Base-by-base conservation (phyloP, 1,284 basidiomycete species). In the Cryptococcus sp. region DNA sequence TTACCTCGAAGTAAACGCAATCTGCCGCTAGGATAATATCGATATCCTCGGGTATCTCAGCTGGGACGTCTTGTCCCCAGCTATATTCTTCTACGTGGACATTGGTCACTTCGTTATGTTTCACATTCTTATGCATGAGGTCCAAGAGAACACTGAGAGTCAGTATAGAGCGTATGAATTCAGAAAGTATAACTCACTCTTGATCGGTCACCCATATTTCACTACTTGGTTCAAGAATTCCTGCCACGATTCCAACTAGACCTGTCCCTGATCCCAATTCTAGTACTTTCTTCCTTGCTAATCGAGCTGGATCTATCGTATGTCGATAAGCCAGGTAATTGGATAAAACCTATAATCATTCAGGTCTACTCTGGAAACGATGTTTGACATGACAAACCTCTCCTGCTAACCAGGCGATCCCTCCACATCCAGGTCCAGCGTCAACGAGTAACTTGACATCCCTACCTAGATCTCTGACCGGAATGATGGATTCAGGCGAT, bases 401-500 rank as follows among this genome's bases (percentile, higher is more conserved):
- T 60, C 91, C 92, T 11, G 92, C 88, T 4, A 90, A 90, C 92
- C 92, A 96, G 10, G 90, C 86, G 48, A 92, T 83, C 0, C 92
- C 92, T 13, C 92, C 92, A 71, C 93, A 96, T 3, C 92, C 92
- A 30, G 86, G 88, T 43, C 84, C 82, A 34, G 89, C 85, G 70
- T 93, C 89, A 3, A 91, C 81, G 34, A 71, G 65, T 13, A 80
- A 62, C 48, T 72, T 67, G 47, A 74, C 67, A 11, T 66, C 62
- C 30, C 31, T 38, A 3, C 41, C 37, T 10, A 71, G 49, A 6
- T 66, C 65, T 1, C 61, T 58, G 7, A 76, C 60, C 7, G 42
- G 14, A 2, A 77, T 53, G 4, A 36, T 33, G 32, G 66, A 66
- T 59, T 73, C 67, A 11, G 59, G 50, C 5, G 60, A 57, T 13